Base-by-base conservation (phyloP, 352 stramenopile genomes). In the Pythium oligandrum region DNA sequence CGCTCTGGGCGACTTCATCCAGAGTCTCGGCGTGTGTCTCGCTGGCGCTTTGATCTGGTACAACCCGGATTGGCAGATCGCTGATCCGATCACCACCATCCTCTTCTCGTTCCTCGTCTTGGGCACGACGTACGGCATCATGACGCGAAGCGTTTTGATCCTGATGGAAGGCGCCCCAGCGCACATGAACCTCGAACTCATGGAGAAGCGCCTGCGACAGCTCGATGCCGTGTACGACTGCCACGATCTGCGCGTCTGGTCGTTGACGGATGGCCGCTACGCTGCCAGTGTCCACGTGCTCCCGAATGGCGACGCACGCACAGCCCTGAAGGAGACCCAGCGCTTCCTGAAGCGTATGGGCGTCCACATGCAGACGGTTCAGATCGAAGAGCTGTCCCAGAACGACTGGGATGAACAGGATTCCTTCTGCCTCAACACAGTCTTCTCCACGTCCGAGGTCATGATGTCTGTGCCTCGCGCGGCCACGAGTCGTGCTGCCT, bases 241-340 rank as follows among this genome's bases (percentile, higher is more conserved):
- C 31, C 96, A 99, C 71, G 94, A 99, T 65, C 68, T 99, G n/a
- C 96, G 98, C 67, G 87, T 99, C 44, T 99, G 97, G 97, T 91
- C 78, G 40, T 83, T 99, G 48, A 97, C 90, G 1, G 80, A 98
- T 39, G 89, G 93, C 3, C 56, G 88, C 37, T 82, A 79, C 17
- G 81, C 87, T 4, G 73, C 98, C 17, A 97, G 88, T 51, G 91
- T 98, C n/a, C 96, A 99, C 46, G 73, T 91, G 48, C 46, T 88
- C 35, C 68, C 78, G 11, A 86, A 88, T 44, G 78, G 74, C 6
- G 76, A 87, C 31, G 52, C 70, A 40, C 57, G 66, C 30, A n/a
- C 51, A 2, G 78, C 80, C 33, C 76, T 87, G 44, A 62, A 65
- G 35, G 72, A 73, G 49, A 81, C 76, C 7, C 78, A 91, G 59